Evolutionary conservation across 176 grass and related monocot genomes (phyloP), one percentile per base, ranked within the genome.

Genomic region (Secale cereale): DNA sequence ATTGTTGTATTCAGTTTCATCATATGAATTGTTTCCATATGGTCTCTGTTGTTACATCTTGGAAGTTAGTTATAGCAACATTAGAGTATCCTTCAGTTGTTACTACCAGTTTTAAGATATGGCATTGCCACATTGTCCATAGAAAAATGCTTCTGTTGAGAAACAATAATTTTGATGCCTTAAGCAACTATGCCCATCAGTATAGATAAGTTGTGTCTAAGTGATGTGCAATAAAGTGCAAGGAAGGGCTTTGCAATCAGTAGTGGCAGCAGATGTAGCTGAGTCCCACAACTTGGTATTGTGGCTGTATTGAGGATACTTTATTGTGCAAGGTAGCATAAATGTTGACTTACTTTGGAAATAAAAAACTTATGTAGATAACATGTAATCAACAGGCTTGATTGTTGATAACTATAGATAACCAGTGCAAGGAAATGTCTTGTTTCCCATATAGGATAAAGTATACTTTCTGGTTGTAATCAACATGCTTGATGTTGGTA

Each of bases 221-320:
- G 67, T 7, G 59, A 33, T 82, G 50, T 70, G 29, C 22, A 30
- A 0, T 40, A 8, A 56, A 59, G 43, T 28, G 1, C 22, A 31
- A 43, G 57, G 41, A 82, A 73, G 2, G 8, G 17, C 12, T 82
- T 4, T 65, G 56, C 26, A 59, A 41, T 31, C 13, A 73, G 64
- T 86, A 57, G 65, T 65, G 40, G 72, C 31, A 74, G 13, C 45
- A 82, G 79, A 78, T 59, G 40, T 7, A 56, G 56, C 36, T 43
- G 6, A 54, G 10, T 22, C 60, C 65, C 45, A 29, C 59, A 67
- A 59, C 15, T 8, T 31, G 22, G 54, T n/a, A 57, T 0, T 57
- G 48, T 52, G 6, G 48, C 48, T 52, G 9, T 61, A 11, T 61
- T n/a, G 26, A 60, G 57, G 52, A 22, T 56, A 56, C 6, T 56